Conservation (phyloP, 208 protist genomes). For the Wallacemonas rigidus region DNA sequence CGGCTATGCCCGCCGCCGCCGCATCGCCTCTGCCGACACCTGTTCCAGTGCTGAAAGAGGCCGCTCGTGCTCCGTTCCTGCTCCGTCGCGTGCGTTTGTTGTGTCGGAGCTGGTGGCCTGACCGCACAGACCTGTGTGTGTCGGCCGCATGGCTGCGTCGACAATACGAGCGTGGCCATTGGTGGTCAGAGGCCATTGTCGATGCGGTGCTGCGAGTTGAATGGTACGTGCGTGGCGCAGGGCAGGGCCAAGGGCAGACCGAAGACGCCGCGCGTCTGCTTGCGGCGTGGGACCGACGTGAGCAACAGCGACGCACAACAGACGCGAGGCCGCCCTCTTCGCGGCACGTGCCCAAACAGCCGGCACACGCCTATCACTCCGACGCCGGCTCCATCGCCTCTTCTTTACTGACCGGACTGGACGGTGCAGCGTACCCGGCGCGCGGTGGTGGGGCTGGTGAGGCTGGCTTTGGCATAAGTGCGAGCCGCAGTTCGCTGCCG, state of each 20-base stretch:
- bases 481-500: background rate
- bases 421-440: background rate
- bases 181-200: constrained; percentile 48
- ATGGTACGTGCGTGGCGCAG: constrained; percentile 27
- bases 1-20: too few relatives aligned
- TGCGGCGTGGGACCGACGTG: constrained; percentile 16
- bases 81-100: constrained; percentile 56
- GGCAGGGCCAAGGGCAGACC: background rate
- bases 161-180: constrained; percentile 43
- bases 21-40: too few relatives aligned
- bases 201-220: constrained; percentile 66
- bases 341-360: background rate
- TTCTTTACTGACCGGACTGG: background rate
- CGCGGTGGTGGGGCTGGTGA: background rate
- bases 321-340: too few relatives aligned
- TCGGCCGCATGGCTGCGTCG: constrained; percentile 31
- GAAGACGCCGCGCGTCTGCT: background rate
- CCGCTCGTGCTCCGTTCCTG: constrained; percentile 10
- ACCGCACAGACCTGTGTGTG: constrained; percentile 49
- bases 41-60: constrained; percentile 1
- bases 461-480: too few relatives aligned
- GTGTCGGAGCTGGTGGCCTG: constrained; percentile 63
- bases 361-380: background rate
- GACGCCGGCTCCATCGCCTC: background rate
- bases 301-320: background rate